Evolutionary conservation across 2,329 filamentous ascomycete genomes (phyloP).

Genomic region (Penicillium concentricum): DNA sequence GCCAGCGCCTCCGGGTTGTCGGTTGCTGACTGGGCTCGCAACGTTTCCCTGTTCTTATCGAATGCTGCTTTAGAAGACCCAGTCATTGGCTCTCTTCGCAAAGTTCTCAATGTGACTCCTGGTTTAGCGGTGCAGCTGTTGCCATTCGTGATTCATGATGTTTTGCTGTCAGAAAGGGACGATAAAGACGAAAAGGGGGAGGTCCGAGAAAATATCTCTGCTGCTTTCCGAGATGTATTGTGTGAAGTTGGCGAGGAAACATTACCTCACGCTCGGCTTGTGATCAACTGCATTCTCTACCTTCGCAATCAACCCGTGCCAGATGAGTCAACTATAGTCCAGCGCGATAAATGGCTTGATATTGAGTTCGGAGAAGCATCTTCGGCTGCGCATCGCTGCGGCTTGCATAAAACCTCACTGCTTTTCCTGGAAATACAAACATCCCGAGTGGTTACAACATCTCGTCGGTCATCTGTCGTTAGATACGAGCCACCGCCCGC

Average conservation of each 20-base stretch:
- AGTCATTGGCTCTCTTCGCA: conserved; percentile 66
- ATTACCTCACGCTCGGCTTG: conserved; percentile 65
- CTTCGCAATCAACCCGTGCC: conserved; percentile 77
- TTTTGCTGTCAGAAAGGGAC: conserved; percentile 68
- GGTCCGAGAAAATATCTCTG: conserved; percentile 64
- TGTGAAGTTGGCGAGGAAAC: conserved; percentile 41
- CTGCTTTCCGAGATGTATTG: conserved; percentile 65
- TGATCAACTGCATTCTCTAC: conserved; percentile 80
- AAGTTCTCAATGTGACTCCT: conserved; percentile 64
- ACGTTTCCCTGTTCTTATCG: conserved; percentile 52
- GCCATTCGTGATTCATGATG: conserved; percentile 81
- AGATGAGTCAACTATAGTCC: conserved; percentile 72
- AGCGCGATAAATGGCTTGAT: conserved; percentile 81
- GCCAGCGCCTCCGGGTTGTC: conserved; percentile 22
- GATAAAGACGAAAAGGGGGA: conserved; percentile 59
- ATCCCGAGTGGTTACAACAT: conserved; percentile 56
- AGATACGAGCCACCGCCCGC: conserved; percentile 59
- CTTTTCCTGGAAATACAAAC: conserved; percentile 74
- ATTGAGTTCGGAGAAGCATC: conserved; percentile 72
- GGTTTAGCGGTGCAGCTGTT: conserved; percentile 73
- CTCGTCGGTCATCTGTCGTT: conserved; percentile 65
- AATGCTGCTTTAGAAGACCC: conserved; percentile 61
- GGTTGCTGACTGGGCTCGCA: conserved; percentile 36
- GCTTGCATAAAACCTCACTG: conserved; percentile 83
- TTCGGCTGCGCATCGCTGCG: conserved; percentile 70